Evolutionary conservation across 768 basidiomycete species (phyloP).

Genomic region (Auricularia cornea): DNA sequence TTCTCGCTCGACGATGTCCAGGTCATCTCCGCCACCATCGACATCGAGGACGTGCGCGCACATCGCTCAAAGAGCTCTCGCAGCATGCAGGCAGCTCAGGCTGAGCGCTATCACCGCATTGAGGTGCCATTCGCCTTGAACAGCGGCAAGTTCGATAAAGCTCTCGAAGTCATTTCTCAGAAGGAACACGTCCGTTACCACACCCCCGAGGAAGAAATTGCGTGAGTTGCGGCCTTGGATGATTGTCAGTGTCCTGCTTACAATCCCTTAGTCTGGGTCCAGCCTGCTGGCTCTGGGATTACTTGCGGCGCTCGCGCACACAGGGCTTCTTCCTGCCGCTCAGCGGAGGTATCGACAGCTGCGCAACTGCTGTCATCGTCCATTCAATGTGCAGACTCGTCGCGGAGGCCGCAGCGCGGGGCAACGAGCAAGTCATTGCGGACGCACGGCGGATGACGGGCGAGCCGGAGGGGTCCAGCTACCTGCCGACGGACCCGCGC

Average conservation of each 20-base stretch:
- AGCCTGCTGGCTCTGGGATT: slow-evolving; percentile 99
- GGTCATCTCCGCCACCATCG: slow-evolving; percentile 90
- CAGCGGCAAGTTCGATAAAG: slow-evolving; percentile 54
- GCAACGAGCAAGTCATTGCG: slow-evolving; percentile 77
- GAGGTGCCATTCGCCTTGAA: slow-evolving; percentile 76
- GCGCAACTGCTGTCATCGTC: slow-evolving; percentile 92
- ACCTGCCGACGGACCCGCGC: slow-evolving; percentile 76
- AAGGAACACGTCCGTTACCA: slow-evolving; percentile 63
- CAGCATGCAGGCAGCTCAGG: slow-evolving; percentile 78
- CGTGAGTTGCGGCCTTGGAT: slow-evolving; percentile 53
- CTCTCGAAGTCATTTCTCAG: slow-evolving; percentile 42
- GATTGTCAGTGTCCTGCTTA: slow-evolving; percentile 2
- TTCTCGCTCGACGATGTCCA: slow-evolving; percentile 96
- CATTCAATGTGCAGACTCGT: slow-evolving; percentile 95
- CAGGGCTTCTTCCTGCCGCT: slow-evolving; percentile 95
- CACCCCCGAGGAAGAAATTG: slow-evolving; percentile 91
- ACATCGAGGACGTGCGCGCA: slow-evolving; percentile 92
- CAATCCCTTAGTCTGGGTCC: slow-evolving; percentile 66
- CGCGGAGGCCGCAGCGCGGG: slow-evolving; percentile 54
- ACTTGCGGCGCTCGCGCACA: slow-evolving; percentile 84
- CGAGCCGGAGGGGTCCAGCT: slow-evolving; percentile 70
- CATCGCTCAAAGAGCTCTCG: slow-evolving; percentile 79
- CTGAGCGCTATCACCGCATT: slow-evolving; percentile 71
- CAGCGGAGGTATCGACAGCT: slow-evolving; percentile 95
- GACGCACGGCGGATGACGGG: slow-evolving; percentile 88